These are phyloP conservation scores for Blastobotrys robertii DNA, from an alignment of 805 yeast species.

Conservation along the genomic window DNA sequence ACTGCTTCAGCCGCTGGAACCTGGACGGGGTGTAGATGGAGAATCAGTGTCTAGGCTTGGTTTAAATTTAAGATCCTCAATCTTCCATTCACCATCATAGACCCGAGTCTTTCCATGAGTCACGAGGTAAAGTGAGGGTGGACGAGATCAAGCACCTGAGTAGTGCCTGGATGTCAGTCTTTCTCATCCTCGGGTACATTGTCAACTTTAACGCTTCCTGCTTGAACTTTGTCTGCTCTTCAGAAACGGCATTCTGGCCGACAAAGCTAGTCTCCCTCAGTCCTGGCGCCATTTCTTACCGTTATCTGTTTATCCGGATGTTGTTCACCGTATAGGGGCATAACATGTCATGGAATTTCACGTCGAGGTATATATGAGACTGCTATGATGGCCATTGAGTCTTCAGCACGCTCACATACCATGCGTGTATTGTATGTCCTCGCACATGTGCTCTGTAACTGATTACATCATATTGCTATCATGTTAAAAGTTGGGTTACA, in stretches of 20 bases:
- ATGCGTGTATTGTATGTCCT: too few species aligned
- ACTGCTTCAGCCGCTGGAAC: slow-evolving; percentile 27
- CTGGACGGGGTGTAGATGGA: too few species aligned
- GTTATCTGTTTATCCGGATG: not conserved
- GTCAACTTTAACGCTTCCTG: slow-evolving; percentile 4
- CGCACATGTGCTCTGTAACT: too few species aligned
- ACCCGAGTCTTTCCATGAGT: slow-evolving; percentile 20
- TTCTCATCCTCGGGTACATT: slow-evolving; percentile 14
- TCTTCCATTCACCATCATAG: not conserved
- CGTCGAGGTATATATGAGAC: too few species aligned
- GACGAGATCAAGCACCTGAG: slow-evolving; percentile 33
- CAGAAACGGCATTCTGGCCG: not conserved
- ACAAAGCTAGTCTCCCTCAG: slow-evolving; percentile 1
- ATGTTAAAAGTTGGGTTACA: too few species aligned
- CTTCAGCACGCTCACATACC: too few species aligned
- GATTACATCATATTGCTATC: too few species aligned
- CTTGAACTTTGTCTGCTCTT: slow-evolving; percentile 6
- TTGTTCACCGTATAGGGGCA: too few species aligned
- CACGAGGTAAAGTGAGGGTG: slow-evolving; percentile 33
- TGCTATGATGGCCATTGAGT: too few species aligned
- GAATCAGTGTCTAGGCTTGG: too few species aligned
- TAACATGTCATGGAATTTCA: too few species aligned
- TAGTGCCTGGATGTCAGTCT: slow-evolving; percentile 33
- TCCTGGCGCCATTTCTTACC: slow-evolving; percentile 25
- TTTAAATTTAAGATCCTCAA: not conserved